A percentile compares a stretch with the other conserved stretches of the same genome.
These are phyloP conservation scores for Hypoxylon sp. DNA, from an alignment of 2,329 filamentous ascomycete genomes.

Conservation along the genomic window DNA sequence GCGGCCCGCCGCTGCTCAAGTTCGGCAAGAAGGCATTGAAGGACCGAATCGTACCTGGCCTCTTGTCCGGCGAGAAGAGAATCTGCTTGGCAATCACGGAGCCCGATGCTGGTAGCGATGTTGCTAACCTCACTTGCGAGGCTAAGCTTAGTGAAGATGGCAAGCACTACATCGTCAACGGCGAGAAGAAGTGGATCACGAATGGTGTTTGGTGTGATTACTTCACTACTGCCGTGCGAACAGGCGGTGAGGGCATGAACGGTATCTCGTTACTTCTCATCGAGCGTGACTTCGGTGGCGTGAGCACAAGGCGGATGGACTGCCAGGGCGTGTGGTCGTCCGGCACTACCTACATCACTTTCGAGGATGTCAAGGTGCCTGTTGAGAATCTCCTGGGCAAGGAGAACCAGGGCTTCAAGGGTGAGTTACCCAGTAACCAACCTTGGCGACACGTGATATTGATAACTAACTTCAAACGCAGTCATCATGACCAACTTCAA, in stretches of 20 bases:
- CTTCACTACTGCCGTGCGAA: constrained; percentile 96
- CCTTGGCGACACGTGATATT: not conserved
- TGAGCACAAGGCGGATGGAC: constrained; percentile 95
- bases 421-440: constrained; percentile 54
- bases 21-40: constrained; percentile 88
- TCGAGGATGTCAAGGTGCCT: constrained; percentile 98
- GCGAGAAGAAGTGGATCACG: constrained; percentile 99
- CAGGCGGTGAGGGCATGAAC: constrained; percentile 90
- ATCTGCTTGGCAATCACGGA: constrained; percentile 98
- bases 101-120: constrained; percentile 93
- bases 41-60: constrained; percentile 88
- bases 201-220: constrained; percentile 98
- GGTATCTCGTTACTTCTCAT: constrained; percentile 92
- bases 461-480: constrained; percentile 46
- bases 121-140: constrained; percentile 95
- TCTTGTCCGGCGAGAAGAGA: constrained; percentile 92
- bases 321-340: constrained; percentile 97
- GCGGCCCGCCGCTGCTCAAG: constrained; percentile 90
- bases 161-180: constrained; percentile 99
- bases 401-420: constrained; percentile 96
- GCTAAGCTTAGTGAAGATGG: constrained; percentile 95
- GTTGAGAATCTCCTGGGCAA: constrained; percentile 99
- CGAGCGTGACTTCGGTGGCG: constrained; percentile 85
- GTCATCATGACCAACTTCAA: constrained; percentile 99
- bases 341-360: constrained; percentile 97